Percentiles rank a stretch among this genome's conserved stretches.
Evolutionary conservation across 768 basidiomycete species (phyloP).

Genomic region (Suillus clintonianus): DNA sequence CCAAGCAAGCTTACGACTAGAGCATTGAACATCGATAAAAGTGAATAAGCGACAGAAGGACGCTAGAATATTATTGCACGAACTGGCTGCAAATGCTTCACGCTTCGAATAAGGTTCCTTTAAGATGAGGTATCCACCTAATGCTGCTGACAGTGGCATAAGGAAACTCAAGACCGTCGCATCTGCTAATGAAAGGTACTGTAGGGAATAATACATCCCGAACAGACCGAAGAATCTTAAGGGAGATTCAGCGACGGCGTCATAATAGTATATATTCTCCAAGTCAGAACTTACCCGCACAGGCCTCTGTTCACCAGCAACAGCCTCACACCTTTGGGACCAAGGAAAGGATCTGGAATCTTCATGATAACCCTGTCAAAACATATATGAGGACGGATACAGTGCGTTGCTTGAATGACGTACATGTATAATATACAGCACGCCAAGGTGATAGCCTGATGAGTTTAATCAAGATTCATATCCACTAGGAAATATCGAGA

Average conservation of each 20-base stretch:
- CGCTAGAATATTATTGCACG: constrained; percentile 7
- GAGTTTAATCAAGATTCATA: not conserved
- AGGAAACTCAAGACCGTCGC: constrained; percentile 78
- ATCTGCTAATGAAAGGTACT: constrained; percentile 78
- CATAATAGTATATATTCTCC: not conserved
- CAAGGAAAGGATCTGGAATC: constrained; percentile 61
- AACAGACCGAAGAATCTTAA: constrained; percentile 71
- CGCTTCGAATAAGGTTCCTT: constrained; percentile 57
- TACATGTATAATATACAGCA: constrained; percentile 57
- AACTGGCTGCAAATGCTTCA: constrained; percentile 59
- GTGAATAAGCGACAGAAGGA: not conserved
- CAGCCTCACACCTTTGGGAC: constrained; percentile 66
- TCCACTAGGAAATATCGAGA: not conserved
- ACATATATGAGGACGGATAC: not conserved
- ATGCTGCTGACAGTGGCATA: constrained; percentile 61
- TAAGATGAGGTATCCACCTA: constrained; percentile 62
- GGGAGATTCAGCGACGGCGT: not conserved
- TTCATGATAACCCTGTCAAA: constrained; percentile 36
- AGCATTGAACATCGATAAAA: not conserved
- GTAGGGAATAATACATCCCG: constrained; percentile 69
- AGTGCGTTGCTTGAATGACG: constrained; percentile 9
- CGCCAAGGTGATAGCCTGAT: constrained; percentile 52
- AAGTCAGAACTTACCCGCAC: constrained; percentile 49
- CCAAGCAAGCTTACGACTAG: constrained; percentile 69
- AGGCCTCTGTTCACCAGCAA: constrained; percentile 61